Evolutionary conservation across 2,329 filamentous ascomycete genomes (phyloP).

Genomic region (Colletotrichum tofieldiae): DNA sequence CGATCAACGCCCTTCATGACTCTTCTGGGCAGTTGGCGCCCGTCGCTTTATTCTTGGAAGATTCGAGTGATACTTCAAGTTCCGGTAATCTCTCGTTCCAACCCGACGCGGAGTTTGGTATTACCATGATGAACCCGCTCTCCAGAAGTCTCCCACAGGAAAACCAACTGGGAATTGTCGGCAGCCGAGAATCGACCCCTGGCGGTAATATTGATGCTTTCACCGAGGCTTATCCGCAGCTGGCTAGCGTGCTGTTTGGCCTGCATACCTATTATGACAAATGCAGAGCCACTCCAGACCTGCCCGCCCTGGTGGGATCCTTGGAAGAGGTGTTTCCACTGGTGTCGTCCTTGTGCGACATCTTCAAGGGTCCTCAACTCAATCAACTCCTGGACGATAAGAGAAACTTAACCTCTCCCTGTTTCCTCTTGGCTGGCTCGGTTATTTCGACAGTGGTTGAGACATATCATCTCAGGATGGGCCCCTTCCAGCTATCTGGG

Average conservation of each 20-base stretch:
- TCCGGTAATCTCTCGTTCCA: too few relatives aligned
- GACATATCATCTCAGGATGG: neutral
- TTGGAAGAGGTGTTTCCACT: neutral
- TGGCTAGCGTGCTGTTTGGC: neutral
- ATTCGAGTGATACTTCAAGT: too few relatives aligned
- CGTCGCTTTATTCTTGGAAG: too few relatives aligned
- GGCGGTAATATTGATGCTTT: too few relatives aligned
- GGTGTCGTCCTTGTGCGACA: conserved; percentile 4
- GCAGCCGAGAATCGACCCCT: too few relatives aligned
- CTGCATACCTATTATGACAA: neutral
- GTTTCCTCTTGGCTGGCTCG: neutral
- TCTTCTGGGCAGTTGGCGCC: too few relatives aligned
- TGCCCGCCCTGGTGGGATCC: neutral
- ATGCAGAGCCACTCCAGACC: neutral
- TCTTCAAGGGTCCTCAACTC: conserved; percentile 1
- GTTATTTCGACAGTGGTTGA: conserved; percentile 3
- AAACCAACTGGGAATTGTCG: too few relatives aligned
- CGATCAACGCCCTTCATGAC: too few relatives aligned
- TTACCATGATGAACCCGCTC: too few relatives aligned
- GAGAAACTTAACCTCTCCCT: neutral
- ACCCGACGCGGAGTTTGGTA: too few relatives aligned
- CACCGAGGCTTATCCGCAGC: neutral
- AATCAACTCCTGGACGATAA: neutral
- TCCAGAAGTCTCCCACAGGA: too few relatives aligned
- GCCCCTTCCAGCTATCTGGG: neutral